Base-by-base conservation (phyloP, 495 filamentous ascomycete species). In the Neurospora sp. region DNA sequence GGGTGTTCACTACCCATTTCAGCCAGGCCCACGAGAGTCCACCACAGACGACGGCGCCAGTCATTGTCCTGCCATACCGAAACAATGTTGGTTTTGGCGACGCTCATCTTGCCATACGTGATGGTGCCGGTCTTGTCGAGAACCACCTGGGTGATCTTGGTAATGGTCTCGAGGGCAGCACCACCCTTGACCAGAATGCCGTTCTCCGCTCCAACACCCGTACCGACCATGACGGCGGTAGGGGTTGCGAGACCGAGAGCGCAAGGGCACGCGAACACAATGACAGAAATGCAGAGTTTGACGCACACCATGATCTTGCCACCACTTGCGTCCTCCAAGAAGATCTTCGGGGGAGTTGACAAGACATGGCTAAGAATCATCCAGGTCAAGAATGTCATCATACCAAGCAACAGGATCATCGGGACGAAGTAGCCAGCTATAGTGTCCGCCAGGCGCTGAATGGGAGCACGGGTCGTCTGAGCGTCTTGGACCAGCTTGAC, bases 71-170 rank as follows among this genome's bases (percentile, higher is more conserved):
- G 83, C 94, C 94, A 98, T 0, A 86, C 84, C 31, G 88, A 82
- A 42, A 88, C 88, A 69, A 93, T 84, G 44, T 88, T 88, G 22
- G 85, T 82, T 72, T 91, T 88, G 31, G 92, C 89, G 37, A 98
- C 94, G 73, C 87, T 94, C 96, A 99, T 98, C 80, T 92, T 94
- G 0, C 96, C 96, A 71, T 94, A 89, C 0, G 96, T 99, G 75
- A 99, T 85, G 2, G 96, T 99, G 38, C 96, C 96, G 5, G 96
- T 99, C 86, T 99, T 99, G 83, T 99, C 96, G n/a, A 98, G 89
- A n/a, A 99, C 94, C 53, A 98, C 88, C 72, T 97, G 91, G 18
- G 89, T 95, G 77, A 99, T 87, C 78, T 93, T 95, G 4, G 95
- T 99, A 0, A 94, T 92, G 3, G 89, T 94, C 82, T 99, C 96